Evolutionary conservation across 345 rosid species (phyloP).

Genomic region (Turnera subulata): DNA sequence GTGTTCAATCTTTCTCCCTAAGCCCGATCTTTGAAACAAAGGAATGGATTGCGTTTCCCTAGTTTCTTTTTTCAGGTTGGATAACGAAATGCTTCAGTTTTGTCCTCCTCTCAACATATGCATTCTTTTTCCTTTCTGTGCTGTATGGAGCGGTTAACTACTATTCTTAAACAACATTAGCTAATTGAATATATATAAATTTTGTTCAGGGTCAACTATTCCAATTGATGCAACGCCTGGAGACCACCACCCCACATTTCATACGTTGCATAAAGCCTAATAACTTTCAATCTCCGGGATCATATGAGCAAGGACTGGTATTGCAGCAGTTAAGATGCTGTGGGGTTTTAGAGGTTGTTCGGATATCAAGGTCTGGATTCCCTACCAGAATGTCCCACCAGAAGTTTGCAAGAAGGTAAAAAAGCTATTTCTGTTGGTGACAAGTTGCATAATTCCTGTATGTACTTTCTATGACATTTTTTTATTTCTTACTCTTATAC

Average conservation of each 20-base stretch:
- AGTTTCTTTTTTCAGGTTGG: background rate
- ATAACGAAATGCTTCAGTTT: background rate
- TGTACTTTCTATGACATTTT: too few relatives aligned
- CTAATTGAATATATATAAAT: too few relatives aligned
- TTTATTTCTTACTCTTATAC: background rate
- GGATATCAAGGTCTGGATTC: slow-evolving; percentile 94
- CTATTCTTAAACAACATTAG: background rate
- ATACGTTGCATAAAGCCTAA: slow-evolving; percentile 98
- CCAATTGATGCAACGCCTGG: slow-evolving; percentile 93
- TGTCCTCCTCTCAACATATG: too few relatives aligned
- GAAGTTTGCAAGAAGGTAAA: slow-evolving; percentile 89
- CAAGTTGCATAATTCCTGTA: background rate
- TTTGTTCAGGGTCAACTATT: slow-evolving; percentile 78
- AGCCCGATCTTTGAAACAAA: background rate
- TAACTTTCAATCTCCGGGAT: slow-evolving; percentile 81
- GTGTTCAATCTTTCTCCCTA: background rate
- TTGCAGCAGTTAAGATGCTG: slow-evolving; percentile 96
- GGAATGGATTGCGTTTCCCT: background rate
- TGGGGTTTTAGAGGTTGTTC: slow-evolving; percentile 97
- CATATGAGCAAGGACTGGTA: slow-evolving; percentile 84
- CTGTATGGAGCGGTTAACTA: too few relatives aligned
- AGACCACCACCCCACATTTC: slow-evolving; percentile 93
- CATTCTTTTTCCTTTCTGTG: too few relatives aligned
- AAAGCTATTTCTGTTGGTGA: background rate
- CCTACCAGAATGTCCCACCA: slow-evolving; percentile 98